Percentiles rank a stretch among this genome's conserved stretches.
phyloP scores from a whole-genome alignment of 495 filamentous ascomycete species.

The Hypoxylon fragiforme region DNA sequence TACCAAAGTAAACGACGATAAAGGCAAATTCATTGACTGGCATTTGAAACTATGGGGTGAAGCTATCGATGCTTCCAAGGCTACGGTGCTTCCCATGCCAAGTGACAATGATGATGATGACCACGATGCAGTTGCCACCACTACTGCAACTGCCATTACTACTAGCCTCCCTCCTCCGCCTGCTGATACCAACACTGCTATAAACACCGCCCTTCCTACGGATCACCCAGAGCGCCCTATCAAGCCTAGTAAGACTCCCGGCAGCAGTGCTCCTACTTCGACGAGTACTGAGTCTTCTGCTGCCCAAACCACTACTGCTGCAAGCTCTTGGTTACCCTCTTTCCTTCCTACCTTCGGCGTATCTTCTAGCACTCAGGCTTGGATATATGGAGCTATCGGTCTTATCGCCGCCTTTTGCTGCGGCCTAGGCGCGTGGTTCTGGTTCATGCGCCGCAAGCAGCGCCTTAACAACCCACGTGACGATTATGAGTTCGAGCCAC shows the following conservation, averaged over 20 bases:
- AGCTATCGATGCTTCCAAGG: conserved; percentile 69
- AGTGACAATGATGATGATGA: conserved; percentile 80
- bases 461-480: conserved; percentile 74
- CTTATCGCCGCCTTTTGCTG: conserved; percentile 85
- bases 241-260: conserved; percentile 44
- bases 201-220: conserved; percentile 56
- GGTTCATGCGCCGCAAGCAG: conserved; percentile 73
- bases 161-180: conserved; percentile 42
- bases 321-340: conserved; percentile 73
- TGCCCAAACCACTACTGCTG: conserved; percentile 46
- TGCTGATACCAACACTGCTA: conserved; percentile 32
- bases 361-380: conserved; percentile 83
- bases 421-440: conserved; percentile 78
- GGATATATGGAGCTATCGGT: conserved; percentile 87
- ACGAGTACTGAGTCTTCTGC: conserved; percentile 38
- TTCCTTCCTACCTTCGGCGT: conserved; percentile 96
- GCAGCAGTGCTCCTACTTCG: conserved; percentile 47
- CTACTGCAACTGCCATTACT: conserved; percentile 44
- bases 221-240: conserved; percentile 82
- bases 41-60: conserved; percentile 94
- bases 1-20: conserved; percentile 71
- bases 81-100: conserved; percentile 77
- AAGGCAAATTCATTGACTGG: conserved; percentile 87
- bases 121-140: conserved; percentile 61
- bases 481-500: conserved; percentile 92